Evolutionary conservation across 1,139 yeast species (phyloP), one percentile per base, ranked within the genome.

Genomic region (Dujonia santamariae): DNA sequence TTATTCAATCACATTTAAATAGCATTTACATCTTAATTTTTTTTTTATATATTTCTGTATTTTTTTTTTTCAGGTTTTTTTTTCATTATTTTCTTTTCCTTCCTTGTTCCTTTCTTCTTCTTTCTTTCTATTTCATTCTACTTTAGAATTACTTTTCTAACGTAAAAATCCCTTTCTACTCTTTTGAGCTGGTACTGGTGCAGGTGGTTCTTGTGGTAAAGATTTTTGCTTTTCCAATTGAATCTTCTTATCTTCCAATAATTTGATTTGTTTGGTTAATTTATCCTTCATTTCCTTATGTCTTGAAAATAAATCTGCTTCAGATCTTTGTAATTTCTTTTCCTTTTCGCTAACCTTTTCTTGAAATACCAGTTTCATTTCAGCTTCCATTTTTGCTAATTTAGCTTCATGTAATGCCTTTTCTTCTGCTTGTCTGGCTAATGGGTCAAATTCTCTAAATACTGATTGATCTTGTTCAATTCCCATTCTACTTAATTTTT

Each of bases 231-330:
- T 69, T 63, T 90, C 97, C 51, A 92, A 72, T 57, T 83, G 90
- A 41, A 72, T 75, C 66, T 88, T 90, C 67, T 87, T 87, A 47
- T 88, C 97, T 61, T 92, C 97, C 55, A 92, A 75, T 50, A 88
- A 79, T 55, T 81, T 81, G 46, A 92, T 80, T 63, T 90, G 97
- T 59, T 85, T 85, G 48, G 85, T 74, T 56, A 92, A 75, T 62
- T 86, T 87, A 54, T 90, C 97, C 68, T 92, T 90, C 94, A 92
- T 88, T 60, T 92, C 97, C 61, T 87, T 86, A 64, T 94, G 98
- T 61, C 95, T 81, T 26, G 95, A 79, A 60, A 92, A 92, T 54
- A 94, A 76, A 63, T 94, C 98, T 38, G 96, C 95, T 66, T 94
- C 98, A 32, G 97, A 87, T 66, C 90, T 86, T 69, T 90, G 96